A percentile compares a stretch with the other conserved stretches of the same genome.
These are phyloP conservation scores for Talaromyces atroroseus DNA, from an alignment of 2,329 filamentous ascomycete species.

Conservation along the genomic window DNA sequence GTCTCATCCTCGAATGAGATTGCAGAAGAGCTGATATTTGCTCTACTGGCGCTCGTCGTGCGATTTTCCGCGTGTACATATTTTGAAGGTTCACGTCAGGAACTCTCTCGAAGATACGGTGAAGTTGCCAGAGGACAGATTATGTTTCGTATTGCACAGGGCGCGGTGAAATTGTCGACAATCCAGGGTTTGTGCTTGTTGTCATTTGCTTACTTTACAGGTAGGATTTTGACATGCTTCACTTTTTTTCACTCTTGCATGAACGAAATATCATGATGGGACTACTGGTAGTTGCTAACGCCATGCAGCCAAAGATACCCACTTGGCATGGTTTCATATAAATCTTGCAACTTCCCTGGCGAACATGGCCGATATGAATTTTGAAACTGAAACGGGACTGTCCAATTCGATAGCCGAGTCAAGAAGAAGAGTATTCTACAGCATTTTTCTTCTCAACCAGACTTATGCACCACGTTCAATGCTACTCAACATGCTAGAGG, in stretches of 20 bases:
- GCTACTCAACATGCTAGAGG: slow-evolving; percentile 19
- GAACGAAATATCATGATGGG: not conserved
- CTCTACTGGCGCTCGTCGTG: slow-evolving; percentile 17
- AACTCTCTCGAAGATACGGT: slow-evolving; percentile 14
- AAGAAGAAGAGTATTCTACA: slow-evolving; percentile 16
- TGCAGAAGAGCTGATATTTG: slow-evolving; percentile 17
- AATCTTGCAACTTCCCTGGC: slow-evolving; percentile 12
- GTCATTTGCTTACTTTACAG: slow-evolving; percentile 18
- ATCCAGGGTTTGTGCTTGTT: slow-evolving; percentile 22
- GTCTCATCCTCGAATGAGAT: slow-evolving; percentile 11
- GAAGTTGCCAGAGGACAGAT: slow-evolving; percentile 17
- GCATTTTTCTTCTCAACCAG: slow-evolving; percentile 17
- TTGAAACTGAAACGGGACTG: not conserved
- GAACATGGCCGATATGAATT: slow-evolving; percentile 8
- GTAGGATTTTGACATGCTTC: not conserved
- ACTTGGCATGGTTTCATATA: slow-evolving; percentile 13
- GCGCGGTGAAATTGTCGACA: slow-evolving; percentile 17
- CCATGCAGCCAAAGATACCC: slow-evolving; percentile 5
- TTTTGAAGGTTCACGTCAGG: slow-evolving; percentile 12
- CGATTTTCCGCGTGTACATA: slow-evolving; percentile 16
- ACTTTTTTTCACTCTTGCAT: not conserved
- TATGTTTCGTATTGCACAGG: slow-evolving; percentile 19
- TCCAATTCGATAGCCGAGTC: slow-evolving; percentile 1
- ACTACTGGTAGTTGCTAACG: not conserved
- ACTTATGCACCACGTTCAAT: slow-evolving; percentile 16